Base-by-base conservation (phyloP, 306 rosid genomes). In the Elaeagnus macrophylla region DNA sequence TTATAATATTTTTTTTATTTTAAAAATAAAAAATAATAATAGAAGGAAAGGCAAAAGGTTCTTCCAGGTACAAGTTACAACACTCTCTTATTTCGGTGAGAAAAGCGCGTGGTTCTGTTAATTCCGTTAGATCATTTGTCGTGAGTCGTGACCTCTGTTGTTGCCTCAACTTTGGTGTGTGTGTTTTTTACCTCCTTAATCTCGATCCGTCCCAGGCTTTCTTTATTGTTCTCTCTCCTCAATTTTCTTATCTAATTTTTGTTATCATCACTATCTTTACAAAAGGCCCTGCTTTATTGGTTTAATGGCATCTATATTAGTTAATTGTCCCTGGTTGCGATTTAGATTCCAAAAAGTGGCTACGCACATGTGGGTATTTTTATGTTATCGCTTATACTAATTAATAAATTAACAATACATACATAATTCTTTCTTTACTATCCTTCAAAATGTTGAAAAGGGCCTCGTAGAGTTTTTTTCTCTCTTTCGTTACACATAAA, bases 21-120 rank as follows among this genome's bases (percentile, higher is more conserved):
- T n/a, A n/a, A n/a, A n/a, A n/a, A n/a, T n/a, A n/a, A n/a, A n/a
- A n/a, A n/a, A n/a, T n/a, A n/a, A n/a, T n/a, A n/a, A n/a, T n/a
- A n/a, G n/a, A n/a, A n/a, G n/a, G n/a, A n/a, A n/a, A n/a, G n/a
- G n/a, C n/a, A n/a, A n/a, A n/a, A n/a, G n/a, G n/a, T n/a, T n/a
- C n/a, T n/a, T n/a, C n/a, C n/a, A n/a, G n/a, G n/a, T n/a, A n/a
- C n/a, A n/a, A n/a, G n/a, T n/a, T n/a, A n/a, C n/a, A n/a, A n/a
- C n/a, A n/a, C n/a, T n/a, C n/a, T n/a, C 32, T 25, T 25, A 25
- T 25, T 25, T 25, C 32, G 32, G 32, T 50, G 57, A 8, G 39
- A 54, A 63, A 16, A 17, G 88, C 77, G 79, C 69, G 80, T 79
- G 81, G 78, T 67, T 72, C 77, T 62, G 88, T 77, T 75, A 73